phyloP scores from a whole-genome alignment of 2,329 filamentous ascomycete genomes.

The Fusarium papillatum region DNA sequence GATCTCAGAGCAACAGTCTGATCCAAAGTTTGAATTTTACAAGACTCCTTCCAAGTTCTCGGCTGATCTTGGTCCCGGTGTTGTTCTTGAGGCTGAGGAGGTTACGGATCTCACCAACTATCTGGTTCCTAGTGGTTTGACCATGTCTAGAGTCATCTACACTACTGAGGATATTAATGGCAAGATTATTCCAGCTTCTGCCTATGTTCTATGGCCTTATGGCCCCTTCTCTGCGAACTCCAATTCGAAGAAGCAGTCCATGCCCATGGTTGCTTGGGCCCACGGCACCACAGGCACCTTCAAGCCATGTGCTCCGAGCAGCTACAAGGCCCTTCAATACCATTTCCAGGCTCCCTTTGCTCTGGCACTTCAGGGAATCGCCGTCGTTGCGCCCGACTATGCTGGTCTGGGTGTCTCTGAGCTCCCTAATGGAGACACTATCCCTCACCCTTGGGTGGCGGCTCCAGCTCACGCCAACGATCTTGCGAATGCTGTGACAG shows the following conservation, averaged over 20 bases:
- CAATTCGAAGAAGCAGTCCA: neutral
- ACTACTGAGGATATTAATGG: constrained; percentile 24
- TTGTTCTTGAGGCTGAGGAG: constrained; percentile 3
- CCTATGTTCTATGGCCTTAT: constrained; percentile 1
- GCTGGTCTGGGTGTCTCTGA: constrained; percentile 26
- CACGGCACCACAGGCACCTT: constrained; percentile 24
- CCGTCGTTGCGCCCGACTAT: constrained; percentile 31
- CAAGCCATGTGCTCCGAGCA: constrained; percentile 26
- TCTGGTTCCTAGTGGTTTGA: constrained; percentile 21
- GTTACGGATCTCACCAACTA: constrained; percentile 20
- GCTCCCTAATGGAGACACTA: constrained; percentile 17
- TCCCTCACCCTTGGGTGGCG: constrained; percentile 23
- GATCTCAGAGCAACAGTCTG: neutral
- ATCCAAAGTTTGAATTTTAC: neutral
- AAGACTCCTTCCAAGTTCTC: neutral
- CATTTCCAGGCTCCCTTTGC: constrained; percentile 32
- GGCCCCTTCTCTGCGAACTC: neutral
- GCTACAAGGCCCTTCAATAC: constrained; percentile 30
- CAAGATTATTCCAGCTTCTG: constrained; percentile 17
- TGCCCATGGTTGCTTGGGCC: constrained; percentile 12
- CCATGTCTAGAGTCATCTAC: constrained; percentile 31
- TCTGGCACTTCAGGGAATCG: constrained; percentile 29
- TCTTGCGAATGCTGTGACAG: constrained; percentile 23
- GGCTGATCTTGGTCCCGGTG: neutral
- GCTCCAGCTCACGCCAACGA: constrained; percentile 33